Evolutionary conservation across 1,284 basidiomycete species (phyloP).

Genomic region (Cryptococcus sp.): DNA sequence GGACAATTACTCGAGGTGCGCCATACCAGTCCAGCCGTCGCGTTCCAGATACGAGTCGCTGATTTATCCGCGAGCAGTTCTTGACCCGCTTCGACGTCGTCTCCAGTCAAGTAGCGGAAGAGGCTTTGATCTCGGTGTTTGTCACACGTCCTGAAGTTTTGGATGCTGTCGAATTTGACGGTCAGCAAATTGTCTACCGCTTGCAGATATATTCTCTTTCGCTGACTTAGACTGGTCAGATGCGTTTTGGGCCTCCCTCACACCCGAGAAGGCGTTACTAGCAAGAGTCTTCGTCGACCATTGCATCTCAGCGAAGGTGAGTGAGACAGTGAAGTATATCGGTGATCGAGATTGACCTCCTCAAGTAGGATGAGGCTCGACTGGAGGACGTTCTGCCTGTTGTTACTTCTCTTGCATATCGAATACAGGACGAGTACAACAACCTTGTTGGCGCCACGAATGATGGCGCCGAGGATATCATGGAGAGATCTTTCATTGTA

Average conservation of each 20-base stretch:
- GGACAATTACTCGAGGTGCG: slow-evolving; percentile 57
- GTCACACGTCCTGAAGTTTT: slow-evolving; percentile 64
- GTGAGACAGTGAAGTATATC: slow-evolving; percentile 7
- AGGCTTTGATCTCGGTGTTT: slow-evolving; percentile 67
- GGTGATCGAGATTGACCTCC: not conserved
- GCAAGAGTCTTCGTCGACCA: slow-evolving; percentile 83
- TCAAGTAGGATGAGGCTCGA: slow-evolving; percentile 61
- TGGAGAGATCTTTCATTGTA: slow-evolving; percentile 67
- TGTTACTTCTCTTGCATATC: slow-evolving; percentile 84
- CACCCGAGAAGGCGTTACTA: slow-evolving; percentile 80
- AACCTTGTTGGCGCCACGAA: slow-evolving; percentile 59
- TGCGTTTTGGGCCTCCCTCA: slow-evolving; percentile 72
- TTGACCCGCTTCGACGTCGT: slow-evolving; percentile 66
- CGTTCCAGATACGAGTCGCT: not conserved
- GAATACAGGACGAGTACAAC: slow-evolving; percentile 79
- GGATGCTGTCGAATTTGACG: slow-evolving; percentile 70
- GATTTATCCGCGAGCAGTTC: slow-evolving; percentile 57
- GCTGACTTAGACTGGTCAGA: slow-evolving; percentile 55
- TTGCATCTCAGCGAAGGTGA: slow-evolving; percentile 63
- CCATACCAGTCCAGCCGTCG: not conserved
- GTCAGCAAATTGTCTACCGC: slow-evolving; percentile 49
- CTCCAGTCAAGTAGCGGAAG: slow-evolving; percentile 63
- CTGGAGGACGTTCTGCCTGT: slow-evolving; percentile 81
- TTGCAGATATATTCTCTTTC: not conserved
- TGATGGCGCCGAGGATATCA: slow-evolving; percentile 61